Evolutionary conservation across 805 yeast species (phyloP).

Genomic region (Spencermartinsiella europaea): DNA sequence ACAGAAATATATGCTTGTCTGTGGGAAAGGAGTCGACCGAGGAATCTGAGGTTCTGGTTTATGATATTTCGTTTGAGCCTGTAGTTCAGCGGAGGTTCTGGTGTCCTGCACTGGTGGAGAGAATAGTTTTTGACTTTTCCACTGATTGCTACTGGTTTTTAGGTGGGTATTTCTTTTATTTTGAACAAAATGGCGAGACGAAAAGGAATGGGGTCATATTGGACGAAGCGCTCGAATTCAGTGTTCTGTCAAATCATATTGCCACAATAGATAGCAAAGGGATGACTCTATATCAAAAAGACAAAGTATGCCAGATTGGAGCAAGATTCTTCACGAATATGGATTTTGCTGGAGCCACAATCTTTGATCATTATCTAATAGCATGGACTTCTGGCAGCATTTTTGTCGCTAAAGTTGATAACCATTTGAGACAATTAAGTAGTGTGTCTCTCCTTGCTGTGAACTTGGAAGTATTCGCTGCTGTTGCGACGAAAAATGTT

Average conservation of each 20-base stretch:
- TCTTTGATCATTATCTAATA: not conserved
- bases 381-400: not conserved
- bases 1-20: not conserved
- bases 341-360: not conserved
- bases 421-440: not conserved
- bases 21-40: not conserved
- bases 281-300: not conserved
- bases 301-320: not conserved
- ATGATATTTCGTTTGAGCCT: not conserved
- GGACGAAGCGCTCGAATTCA: too few relatives aligned
- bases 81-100: not conserved
- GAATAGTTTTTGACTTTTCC: not conserved
- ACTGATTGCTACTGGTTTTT: not conserved
- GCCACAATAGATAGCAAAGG: not conserved
- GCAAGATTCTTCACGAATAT: not conserved
- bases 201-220: not conserved
- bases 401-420: not conserved
- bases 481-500: conserved; percentile 12
- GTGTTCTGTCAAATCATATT: not conserved
- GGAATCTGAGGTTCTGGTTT: not conserved
- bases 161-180: not conserved
- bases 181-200: not conserved
- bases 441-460: not conserved
- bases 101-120: not conserved
- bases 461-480: conserved; percentile 8